phyloP scores from a whole-genome alignment of 345 rosid species.

The Salix viminalis region DNA sequence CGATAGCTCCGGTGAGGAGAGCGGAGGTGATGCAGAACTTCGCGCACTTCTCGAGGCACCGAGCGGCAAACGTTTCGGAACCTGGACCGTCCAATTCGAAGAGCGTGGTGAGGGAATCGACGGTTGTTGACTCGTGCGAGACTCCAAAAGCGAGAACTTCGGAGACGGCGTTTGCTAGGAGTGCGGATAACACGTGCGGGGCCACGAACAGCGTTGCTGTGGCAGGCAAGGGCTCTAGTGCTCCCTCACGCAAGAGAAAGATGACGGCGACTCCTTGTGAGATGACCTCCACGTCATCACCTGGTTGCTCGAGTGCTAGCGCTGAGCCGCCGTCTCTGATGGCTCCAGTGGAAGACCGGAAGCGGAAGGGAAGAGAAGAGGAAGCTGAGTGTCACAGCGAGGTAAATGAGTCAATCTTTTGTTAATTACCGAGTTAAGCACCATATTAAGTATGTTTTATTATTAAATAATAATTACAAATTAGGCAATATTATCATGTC shows the following conservation, averaged over 20 bases:
- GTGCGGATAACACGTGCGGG: constrained; percentile 23
- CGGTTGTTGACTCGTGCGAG: constrained; percentile 57
- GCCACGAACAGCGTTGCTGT: constrained; percentile 25
- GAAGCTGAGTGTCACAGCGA: constrained; percentile 56
- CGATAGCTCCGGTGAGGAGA: constrained; percentile 42
- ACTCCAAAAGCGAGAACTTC: constrained; percentile 41
- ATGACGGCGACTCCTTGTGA: constrained; percentile 36
- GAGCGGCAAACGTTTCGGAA: constrained; percentile 18
- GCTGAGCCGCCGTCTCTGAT: constrained; percentile 39
- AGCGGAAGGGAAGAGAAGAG: constrained; percentile 67
- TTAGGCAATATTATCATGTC: neutral
- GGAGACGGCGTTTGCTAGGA: constrained; percentile 22
- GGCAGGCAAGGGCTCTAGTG: constrained; percentile 21
- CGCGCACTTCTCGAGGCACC: constrained; percentile 51
- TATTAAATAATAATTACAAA: neutral
- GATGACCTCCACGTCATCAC: constrained; percentile 43
- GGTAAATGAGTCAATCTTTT: constrained; percentile 36
- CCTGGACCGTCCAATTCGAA: constrained; percentile 48
- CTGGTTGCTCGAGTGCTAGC: constrained; percentile 52
- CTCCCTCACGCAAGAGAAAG: constrained; percentile 6
- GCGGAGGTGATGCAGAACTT: constrained; percentile 48
- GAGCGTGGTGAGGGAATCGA: constrained; percentile 43
- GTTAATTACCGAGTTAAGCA: constrained; percentile 13
- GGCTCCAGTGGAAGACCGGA: constrained; percentile 46
- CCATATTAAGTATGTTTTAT: neutral